phyloP scores from a whole-genome alignment of 768 basidiomycete genomes.

The Mycena crocata region DNA sequence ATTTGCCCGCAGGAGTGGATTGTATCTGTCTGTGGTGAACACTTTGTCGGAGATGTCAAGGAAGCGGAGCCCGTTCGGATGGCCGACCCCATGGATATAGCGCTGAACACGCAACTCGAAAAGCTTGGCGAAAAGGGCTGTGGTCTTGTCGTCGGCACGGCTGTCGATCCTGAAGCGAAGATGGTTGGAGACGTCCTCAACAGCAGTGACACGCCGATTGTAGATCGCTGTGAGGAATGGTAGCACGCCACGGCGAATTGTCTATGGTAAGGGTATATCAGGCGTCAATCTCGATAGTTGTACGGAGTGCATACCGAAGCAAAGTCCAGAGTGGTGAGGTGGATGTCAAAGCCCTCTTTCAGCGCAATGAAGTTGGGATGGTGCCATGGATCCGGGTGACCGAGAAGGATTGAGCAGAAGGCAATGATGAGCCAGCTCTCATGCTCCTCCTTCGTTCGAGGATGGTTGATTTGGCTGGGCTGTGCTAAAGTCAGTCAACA shows the following conservation, averaged over 20 bases:
- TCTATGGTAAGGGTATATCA: no score
- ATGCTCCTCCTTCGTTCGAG: background rate
- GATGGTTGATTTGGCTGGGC: slow-evolving; percentile 2
- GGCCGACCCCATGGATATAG: background rate
- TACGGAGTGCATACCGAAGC: background rate
- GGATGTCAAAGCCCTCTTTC: background rate
- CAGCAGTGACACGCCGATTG: background rate
- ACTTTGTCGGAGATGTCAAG: background rate
- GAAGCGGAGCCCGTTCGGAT: background rate
- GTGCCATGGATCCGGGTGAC: background rate
- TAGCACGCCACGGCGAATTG: background rate
- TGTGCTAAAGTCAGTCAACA: background rate
- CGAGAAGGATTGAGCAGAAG: background rate
- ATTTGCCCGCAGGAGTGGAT: background rate
- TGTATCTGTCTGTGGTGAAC: background rate
- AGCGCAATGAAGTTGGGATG: slow-evolving; percentile 2
- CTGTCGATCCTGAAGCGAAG: background rate
- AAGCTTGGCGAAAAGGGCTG: background rate
- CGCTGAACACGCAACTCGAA: background rate
- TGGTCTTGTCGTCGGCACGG: background rate
- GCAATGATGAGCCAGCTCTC: background rate
- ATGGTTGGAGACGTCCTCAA: background rate
- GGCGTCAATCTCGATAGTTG: background rate
- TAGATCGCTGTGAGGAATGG: background rate
- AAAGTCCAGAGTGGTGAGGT: background rate